Base-by-base conservation (phyloP, 495 filamentous ascomycete genomes). In the Neurospora sp. region DNA sequence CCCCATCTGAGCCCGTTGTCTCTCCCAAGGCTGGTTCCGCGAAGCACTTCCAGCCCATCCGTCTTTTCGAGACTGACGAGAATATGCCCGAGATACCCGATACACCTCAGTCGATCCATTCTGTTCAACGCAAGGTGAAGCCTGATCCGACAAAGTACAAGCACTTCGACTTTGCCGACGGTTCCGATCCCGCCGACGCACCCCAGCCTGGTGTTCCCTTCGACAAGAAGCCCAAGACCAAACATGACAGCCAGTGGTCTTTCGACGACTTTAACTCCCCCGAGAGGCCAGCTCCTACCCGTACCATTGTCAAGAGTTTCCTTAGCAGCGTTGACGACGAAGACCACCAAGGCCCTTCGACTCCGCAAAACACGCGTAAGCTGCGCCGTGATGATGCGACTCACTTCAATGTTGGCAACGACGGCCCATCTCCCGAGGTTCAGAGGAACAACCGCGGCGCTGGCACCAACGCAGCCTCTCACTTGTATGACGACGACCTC, bases 221-320 rank as follows among this genome's bases (percentile, higher is more conserved):
- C 44, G 77, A 80, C 18, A 69, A 84, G 35, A 85, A 84, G 66
- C 76, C 85, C 5, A 87, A 87, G 77, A 85, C 86, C 61, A 93
- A 92, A 82, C 88, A 92, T 78, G 81, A 82, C 38, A 87, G 87
- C 53, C 88, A 91, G 70, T 97, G 94, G 94, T 89, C 89, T 61
- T 97, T 97, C 81, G 91, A 92, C 61, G 93, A 96, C 80, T 95
- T 95, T 82, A 22, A 95, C 94, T 5, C 94, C 95, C 0, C 96
- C 0, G 85, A 90, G 74, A 97, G 96, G 82, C 74, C 84, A 35
- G 77, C 82, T 39, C 81, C 83, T 5, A 77, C 72, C 48, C 84
- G 84, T 68, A 76, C 79, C 4, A 76, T 88, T 18, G 71, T 78
- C 73, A 82, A 84, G 22, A 66, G 53, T 14, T 66, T 66, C 53